Base-by-base conservation (phyloP, 768 basidiomycete species). In the Tylopilus plumbeoviolaceoides region DNA sequence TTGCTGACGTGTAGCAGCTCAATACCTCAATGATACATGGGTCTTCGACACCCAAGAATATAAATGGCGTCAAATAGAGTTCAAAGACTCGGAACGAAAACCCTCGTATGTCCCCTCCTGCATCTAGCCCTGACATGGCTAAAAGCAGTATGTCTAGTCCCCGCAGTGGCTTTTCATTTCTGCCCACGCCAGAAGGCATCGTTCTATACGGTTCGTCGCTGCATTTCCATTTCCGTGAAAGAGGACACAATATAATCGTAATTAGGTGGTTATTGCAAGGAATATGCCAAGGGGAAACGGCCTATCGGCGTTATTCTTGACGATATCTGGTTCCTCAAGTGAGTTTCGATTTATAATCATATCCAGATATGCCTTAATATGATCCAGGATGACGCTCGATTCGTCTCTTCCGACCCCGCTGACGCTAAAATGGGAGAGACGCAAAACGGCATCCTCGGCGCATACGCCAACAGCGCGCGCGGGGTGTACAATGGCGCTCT, bases 291-390 rank as follows among this genome's bases (percentile, higher is more conserved):
- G 63, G 91, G 91, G 3, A 91, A 91, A 63, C 82, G 89, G 1
- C 85, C 89, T 0, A 72, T 91, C 12, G 93, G 93, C 1, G 75
- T 92, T n/a, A 91, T 89, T 73, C 75, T 95, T 7, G 90, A 92
- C 17, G 92, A 97, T 63, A 91, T 89, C 0, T 97, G 92, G 94
- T 75, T 93, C 48, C 75, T 97, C 7, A 80, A 81, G 87, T 89
- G 50, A 3, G 78, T 68, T 12, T 44, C 33, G 7, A 20, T 35
- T 18, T 23, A 7, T n/a, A 4, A 2, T 36, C 12, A 35, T 30
- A 9, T 18, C 21, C 7, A 11, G 40, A 1, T 20, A 25, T 11
- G 9, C 18, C 11, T 20, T 42, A 4, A 54, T 30, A 10, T 4
- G 2, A 30, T 20, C 15, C 42, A 77, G 74, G 27, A 69, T 77